These are phyloP conservation scores for Trichomonascus vanleenenianus DNA, from an alignment of 805 yeast species.

Conservation along the genomic window DNA sequence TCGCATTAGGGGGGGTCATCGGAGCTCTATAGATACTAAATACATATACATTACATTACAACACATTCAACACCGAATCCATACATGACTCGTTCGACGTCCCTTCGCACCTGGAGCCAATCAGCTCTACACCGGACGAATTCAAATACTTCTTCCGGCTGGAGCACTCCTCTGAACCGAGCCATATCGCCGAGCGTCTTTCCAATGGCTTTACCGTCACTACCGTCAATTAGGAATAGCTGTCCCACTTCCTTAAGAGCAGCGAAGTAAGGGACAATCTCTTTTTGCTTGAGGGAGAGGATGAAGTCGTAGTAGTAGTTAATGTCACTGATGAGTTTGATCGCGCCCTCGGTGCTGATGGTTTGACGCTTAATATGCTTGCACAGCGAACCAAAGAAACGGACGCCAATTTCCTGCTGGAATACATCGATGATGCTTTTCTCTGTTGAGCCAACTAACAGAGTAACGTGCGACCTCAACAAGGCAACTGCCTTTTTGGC, in stretches of 20 bases:
- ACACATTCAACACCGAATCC: constrained; percentile 79
- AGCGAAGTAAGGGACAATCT: constrained; percentile 63
- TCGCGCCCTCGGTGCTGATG: constrained; percentile 76
- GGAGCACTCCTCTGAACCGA: constrained; percentile 80
- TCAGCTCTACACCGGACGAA: constrained; percentile 82
- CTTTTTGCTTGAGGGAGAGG: constrained; percentile 40
- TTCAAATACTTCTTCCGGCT: constrained; percentile 91
- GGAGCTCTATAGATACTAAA: too few species aligned
- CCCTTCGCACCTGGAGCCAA: constrained; percentile 67
- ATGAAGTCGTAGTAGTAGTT: constrained; percentile 73
- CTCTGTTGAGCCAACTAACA: constrained; percentile 77
- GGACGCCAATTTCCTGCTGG: constrained; percentile 86
- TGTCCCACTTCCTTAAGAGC: constrained; percentile 82
- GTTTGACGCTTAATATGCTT: constrained; percentile 68
- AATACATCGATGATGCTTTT: constrained; percentile 83
- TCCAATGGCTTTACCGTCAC: constrained; percentile 78
- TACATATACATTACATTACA: constrained; percentile 34
- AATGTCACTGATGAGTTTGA: constrained; percentile 71
- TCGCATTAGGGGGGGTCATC: not conserved
- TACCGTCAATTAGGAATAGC: constrained; percentile 62
- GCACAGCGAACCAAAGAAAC: constrained; percentile 69
- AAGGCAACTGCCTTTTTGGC: constrained; percentile 56
- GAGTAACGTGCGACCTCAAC: constrained; percentile 60
- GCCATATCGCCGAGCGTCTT: constrained; percentile 73
- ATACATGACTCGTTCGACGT: constrained; percentile 91